Base-by-base conservation (phyloP, 345 rosid species). In the Eucalyptus victrix region DNA sequence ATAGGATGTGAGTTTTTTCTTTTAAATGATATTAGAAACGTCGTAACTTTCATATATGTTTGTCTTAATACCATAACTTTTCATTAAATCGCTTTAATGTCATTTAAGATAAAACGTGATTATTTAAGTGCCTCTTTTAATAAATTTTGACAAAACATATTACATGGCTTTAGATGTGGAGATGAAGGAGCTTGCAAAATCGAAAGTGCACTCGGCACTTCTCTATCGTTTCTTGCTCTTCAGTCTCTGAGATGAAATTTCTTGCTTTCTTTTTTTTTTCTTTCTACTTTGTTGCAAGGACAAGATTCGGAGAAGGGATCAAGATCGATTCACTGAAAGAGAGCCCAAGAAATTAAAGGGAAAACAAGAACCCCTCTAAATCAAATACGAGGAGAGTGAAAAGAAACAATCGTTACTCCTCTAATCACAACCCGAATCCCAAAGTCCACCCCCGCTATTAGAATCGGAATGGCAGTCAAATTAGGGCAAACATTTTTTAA, bases 1-100 rank as follows among this genome's bases (percentile, higher is more conserved):
- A 58, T 26, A 58, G 14, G 16, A 60, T 60, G 32, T 12, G 32
- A 60, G 32, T 12, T 12, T 60, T 60, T 60, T 10, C 1, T 58
- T 11, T 58, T 53, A 23, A 56, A 56, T 23, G 6, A 10, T 13
- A 24, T 60, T 28, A 30, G 9, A 62, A 62, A 30, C 1, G 8
- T 13, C 9, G 3, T 30, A 62, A 62, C 18, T 62, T 62, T 62
- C 5, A 8, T 53, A 19, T 53, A 53, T 53, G 4, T 8, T 60
- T 4, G 4, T 3, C 15, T 28, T 60, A 13, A 14, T 12, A 14
- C 2, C 16, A 28, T 28, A 30, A 62, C 0, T 5, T 13, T 62
- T 28, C 9, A 4, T 12, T 7, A 0, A 12, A 28, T 62, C 3
- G 1, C 4, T 62, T 62, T 2, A 6, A 0, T 12, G 4, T 28